Percentiles rank a stretch among this genome's conserved stretches.
Conservation (phyloP, 768 basidiomycete genomes). For the Kwoniella heveanensis region DNA sequence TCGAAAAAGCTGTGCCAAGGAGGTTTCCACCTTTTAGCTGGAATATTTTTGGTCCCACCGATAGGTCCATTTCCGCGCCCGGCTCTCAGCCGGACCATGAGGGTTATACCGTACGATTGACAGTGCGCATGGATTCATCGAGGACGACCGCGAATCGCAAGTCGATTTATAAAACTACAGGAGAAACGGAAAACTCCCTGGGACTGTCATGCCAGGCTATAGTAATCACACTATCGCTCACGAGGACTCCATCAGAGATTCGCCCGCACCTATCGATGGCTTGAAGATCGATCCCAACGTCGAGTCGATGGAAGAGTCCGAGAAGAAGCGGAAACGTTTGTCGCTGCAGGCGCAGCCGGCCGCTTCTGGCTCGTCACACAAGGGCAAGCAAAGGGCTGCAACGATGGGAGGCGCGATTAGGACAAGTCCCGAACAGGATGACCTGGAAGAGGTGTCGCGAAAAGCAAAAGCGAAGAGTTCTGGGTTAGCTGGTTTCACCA, state of each 20-base stretch:
- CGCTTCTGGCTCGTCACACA: conserved; percentile 5
- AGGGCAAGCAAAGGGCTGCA: conserved; percentile 10
- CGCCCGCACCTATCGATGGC: neutral
- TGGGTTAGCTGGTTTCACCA: conserved; percentile 17
- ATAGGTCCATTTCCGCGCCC: neutral
- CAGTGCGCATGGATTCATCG: neutral
- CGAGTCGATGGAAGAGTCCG: conserved; percentile 4
- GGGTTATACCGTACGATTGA: no score
- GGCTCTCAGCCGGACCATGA: neutral
- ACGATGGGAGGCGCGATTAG: conserved; percentile 11
- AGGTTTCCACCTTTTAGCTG: neutral
- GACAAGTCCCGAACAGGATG: conserved; percentile 20
- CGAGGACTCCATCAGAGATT: neutral
- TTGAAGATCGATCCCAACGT: conserved; percentile 1
- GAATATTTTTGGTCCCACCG: neutral
- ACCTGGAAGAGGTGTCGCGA: conserved; percentile 7
- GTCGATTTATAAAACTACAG: neutral
- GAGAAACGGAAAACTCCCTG: neutral
- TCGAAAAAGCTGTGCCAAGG: conserved; percentile 1
- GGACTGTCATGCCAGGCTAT: neutral
- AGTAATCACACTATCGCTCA: neutral
- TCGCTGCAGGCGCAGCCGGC: conserved; percentile 5
- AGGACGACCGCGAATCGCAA: neutral
- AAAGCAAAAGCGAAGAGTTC: conserved; percentile 8
- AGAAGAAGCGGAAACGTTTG: conserved; percentile 16